Evolutionary conservation across 768 basidiomycete species (phyloP), one percentile per base, ranked within the genome.

Genomic region (Asterophora lycoperdoides): DNA sequence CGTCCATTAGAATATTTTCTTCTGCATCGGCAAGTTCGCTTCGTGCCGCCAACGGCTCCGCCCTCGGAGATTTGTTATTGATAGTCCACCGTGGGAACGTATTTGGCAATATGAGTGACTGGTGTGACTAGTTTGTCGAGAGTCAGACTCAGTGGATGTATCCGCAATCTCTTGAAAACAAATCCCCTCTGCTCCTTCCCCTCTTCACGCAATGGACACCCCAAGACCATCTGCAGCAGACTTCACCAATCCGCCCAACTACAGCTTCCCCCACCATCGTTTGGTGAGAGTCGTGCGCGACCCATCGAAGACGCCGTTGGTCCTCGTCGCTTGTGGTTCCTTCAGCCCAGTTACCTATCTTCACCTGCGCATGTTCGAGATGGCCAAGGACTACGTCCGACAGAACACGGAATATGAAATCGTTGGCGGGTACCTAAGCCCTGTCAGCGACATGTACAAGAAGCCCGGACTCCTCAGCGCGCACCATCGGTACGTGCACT

Each of bases 321-420:
- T 93, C 47, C 84, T 96, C 54, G 92, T 99, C 51, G 96, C 93
- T 39, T 99, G 96, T 63, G 96, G 95, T 23, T 95, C 92, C 47
- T 97, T 97, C 80, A 94, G 91, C 60, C 95, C 95, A 9, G 88
- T 96, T 54, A 96, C 94, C n/a, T 95, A 93, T 62, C 86, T 95
- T 44, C 93, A 96, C 63, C 81, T 97, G 53, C 89, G 96, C 57
- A 97, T 99, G 93, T 99, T 98, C 69, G 96, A 98, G 66, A 98
- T 99, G 96, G 96, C 95, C 48, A 89, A 87, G 70, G 96, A 98
- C 74, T 93, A 93, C 61, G 82, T 89, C 45, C 83, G 91, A 44
- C 89, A 93, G 59, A 91, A 93, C 66, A 93, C 91, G 41, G 74
- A 89, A 55, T 96, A 90, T 60, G 92, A 96, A 68, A 89, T 99